Percentiles rank a stretch among this genome's conserved stretches.
These are phyloP conservation scores for Keqinozyma sinolaborantium DNA, from an alignment of 1,139 yeast genomes.

Conservation along the genomic window DNA sequence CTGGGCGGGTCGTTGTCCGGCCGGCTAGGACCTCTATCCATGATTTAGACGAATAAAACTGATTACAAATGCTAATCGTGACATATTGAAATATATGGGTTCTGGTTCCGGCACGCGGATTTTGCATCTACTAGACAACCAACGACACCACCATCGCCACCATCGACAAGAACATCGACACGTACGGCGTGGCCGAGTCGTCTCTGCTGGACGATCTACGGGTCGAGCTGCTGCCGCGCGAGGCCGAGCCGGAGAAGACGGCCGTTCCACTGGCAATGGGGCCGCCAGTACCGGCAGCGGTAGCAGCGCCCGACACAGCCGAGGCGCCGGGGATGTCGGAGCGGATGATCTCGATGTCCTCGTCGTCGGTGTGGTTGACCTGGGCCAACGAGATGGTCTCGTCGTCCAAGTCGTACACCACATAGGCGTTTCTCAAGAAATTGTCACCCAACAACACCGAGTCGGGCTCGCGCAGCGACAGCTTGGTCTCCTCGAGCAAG, in stretches of 20 bases:
- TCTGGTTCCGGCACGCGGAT: too few relatives aligned
- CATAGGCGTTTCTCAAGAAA: conserved; percentile 68
- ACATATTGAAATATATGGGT: too few relatives aligned
- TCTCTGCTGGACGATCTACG: too few relatives aligned
- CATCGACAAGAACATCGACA: neutral
- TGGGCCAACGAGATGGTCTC: conserved; percentile 66
- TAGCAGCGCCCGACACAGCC: conserved; percentile 9
- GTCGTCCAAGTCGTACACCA: conserved; percentile 73
- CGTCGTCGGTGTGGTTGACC: conserved; percentile 38
- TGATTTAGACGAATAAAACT: too few relatives aligned
- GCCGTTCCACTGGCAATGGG: conserved; percentile 2
- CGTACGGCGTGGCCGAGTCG: neutral
- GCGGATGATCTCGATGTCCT: conserved; percentile 36
- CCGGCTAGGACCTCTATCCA: too few relatives aligned
- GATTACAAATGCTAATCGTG: too few relatives aligned
- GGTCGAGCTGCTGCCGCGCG: too few relatives aligned
- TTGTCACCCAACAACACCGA: conserved; percentile 61
- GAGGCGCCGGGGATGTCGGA: conserved; percentile 10
- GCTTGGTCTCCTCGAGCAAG: conserved; percentile 19
- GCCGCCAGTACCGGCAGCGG: conserved; percentile 12
- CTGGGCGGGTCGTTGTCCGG: too few relatives aligned
- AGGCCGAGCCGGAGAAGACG: neutral
- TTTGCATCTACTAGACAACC: too few relatives aligned
- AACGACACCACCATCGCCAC: conserved; percentile 1
- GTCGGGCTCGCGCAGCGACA: conserved; percentile 3